A percentile compares a stretch with the other conserved stretches of the same genome.
Conservation (phyloP, 2,329 filamentous ascomycete genomes). For the Alternaria panax region DNA sequence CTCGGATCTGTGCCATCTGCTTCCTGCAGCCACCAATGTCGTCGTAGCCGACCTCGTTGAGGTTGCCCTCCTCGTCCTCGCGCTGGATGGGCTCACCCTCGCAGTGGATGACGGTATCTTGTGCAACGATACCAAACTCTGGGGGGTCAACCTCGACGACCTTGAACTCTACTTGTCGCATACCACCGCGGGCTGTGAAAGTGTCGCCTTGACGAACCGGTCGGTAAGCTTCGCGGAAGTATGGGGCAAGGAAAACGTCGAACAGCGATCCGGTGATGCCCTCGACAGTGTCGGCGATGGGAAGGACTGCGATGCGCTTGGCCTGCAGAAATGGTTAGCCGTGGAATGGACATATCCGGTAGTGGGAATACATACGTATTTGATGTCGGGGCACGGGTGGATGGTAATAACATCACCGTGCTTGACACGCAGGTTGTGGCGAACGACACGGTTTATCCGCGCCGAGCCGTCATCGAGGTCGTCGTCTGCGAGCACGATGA, state of each 20-base stretch:
- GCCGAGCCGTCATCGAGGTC: slow-evolving; percentile 97
- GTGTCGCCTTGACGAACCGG: slow-evolving; percentile 96
- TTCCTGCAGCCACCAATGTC: slow-evolving; percentile 99
- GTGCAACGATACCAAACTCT: slow-evolving; percentile 97
- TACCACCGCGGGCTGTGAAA: slow-evolving; percentile 96
- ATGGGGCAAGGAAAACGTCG: slow-evolving; percentile 98
- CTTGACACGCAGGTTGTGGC: slow-evolving; percentile 98
- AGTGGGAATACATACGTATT: slow-evolving; percentile 78
- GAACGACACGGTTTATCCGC: slow-evolving; percentile 97
- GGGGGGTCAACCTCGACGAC: slow-evolving; percentile 98
- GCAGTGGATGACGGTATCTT: slow-evolving; percentile 98
- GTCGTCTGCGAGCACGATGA: slow-evolving; percentile 97
- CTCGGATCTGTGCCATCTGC: slow-evolving; percentile 99
- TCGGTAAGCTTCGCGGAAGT: slow-evolving; percentile 99
- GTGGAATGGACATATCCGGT: neutral
- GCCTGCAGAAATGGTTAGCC: slow-evolving; percentile 65
- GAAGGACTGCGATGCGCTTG: slow-evolving; percentile 97
- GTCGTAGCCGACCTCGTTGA: slow-evolving; percentile 98
- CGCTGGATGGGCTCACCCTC: slow-evolving; percentile 97
- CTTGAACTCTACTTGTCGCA: slow-evolving; percentile 99
- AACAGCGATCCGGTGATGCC: slow-evolving; percentile 97
- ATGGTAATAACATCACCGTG: slow-evolving; percentile 98
- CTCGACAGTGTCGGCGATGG: slow-evolving; percentile 97
- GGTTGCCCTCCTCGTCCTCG: slow-evolving; percentile 98
- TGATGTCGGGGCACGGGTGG: slow-evolving; percentile 98